These are phyloP conservation scores for Suillus hirtellus DNA, from an alignment of 768 basidiomycete genomes.

Conservation along the genomic window DNA sequence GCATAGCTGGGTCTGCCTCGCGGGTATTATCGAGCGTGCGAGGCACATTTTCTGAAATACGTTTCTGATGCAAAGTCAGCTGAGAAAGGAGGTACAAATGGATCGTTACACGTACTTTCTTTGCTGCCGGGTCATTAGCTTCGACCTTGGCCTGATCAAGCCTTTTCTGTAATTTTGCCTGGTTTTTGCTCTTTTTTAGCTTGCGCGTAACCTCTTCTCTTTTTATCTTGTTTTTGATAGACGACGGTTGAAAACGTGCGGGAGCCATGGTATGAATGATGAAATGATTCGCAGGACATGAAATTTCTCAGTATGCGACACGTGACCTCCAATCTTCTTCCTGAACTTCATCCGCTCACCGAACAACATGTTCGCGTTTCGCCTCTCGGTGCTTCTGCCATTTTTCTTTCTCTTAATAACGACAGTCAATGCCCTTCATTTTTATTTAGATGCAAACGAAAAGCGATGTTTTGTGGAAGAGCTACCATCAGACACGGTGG, in stretches of 20 bases:
- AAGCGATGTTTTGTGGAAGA: slow-evolving; percentile 96
- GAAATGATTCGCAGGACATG: not conserved
- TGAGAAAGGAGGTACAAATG: not conserved
- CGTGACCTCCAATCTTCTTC: slow-evolving; percentile 4
- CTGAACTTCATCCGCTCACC: not conserved
- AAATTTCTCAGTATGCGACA: not conserved
- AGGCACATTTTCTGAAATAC: slow-evolving; percentile 82
- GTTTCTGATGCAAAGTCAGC: slow-evolving; percentile 54
- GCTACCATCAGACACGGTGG: slow-evolving; percentile 90
- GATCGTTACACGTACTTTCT: slow-evolving; percentile 60
- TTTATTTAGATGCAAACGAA: slow-evolving; percentile 94
- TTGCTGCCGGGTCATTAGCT: slow-evolving; percentile 69
- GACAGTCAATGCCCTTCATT: slow-evolving; percentile 79
- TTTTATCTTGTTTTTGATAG: slow-evolving; percentile 87
- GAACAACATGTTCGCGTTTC: slow-evolving; percentile 25
- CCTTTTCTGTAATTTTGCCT: slow-evolving; percentile 78
- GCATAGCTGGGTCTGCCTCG: slow-evolving; percentile 63
- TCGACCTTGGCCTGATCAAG: slow-evolving; percentile 79
- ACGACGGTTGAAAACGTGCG: slow-evolving; percentile 58
- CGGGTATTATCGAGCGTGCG: slow-evolving; percentile 92
- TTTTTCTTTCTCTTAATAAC: slow-evolving; percentile 43
- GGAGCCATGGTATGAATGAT: slow-evolving; percentile 47
- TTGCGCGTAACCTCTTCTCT: slow-evolving; percentile 76
- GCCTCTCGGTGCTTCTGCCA: slow-evolving; percentile 29
- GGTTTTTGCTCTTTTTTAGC: slow-evolving; percentile 73